Base-by-base conservation (phyloP, 129 eudicot genomes). In the Tanacetum coccineum region DNA sequence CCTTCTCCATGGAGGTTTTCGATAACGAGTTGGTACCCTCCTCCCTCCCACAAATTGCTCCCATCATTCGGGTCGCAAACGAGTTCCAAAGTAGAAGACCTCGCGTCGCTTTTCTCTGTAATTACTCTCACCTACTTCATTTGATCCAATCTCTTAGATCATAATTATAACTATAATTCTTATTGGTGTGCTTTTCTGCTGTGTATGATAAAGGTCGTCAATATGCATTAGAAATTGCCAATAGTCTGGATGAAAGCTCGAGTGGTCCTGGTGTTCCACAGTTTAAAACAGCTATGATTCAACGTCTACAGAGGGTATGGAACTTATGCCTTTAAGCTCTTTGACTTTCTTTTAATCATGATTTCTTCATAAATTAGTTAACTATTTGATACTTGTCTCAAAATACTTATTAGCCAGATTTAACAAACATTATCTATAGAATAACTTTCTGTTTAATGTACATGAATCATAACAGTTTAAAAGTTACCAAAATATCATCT, bases 141-240 rank as follows among this genome's bases (percentile, higher is more conserved):
- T 59, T 72, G 32, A 42, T 57, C 18, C 25, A 61, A 60, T 61
- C 59, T 15, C 26, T 36, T 48, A 60, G 10, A 40, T 60, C 40
- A 32, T 66, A 55, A 20, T 19, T 40, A 12, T 48, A 18, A 59
- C 20, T 18, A 36, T n/a, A 9, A 10, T 36, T 71, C 13, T 50
- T 49, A 6, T 12, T 46, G 30, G 17, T 28, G 11, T 42, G 18
- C 28, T 47, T 46, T 4, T 12, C 51, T 47, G 6, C 13, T 44
- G 40, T 52, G 48, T 45, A 36, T 63, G 17, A 58, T 36, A 50
- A 45, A 92, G 98, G 98, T 74, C 98, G 98, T 40, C 78, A 76
- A 62, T 91, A 91, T 77, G 97, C 96, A 9, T 85, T 85, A 91
- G 90, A 91, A 91, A 79, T n/a, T n/a, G 94, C 98, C n/a, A 85